phyloP scores from a whole-genome alignment of 129 eudicot genomes.

The Lactuca sativa region DNA sequence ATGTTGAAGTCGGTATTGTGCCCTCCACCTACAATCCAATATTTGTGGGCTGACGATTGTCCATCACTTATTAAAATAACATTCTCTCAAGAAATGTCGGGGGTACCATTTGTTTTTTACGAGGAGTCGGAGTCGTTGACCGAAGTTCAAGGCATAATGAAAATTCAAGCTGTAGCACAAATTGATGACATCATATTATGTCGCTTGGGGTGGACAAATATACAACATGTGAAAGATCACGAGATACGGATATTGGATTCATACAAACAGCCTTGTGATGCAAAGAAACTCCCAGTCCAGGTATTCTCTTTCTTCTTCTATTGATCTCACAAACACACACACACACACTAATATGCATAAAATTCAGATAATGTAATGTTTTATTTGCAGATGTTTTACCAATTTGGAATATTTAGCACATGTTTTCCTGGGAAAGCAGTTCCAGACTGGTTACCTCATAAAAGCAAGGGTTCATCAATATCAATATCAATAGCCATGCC shows the following conservation, averaged over 20 bases:
- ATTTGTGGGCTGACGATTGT: background rate
- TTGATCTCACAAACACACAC: background rate
- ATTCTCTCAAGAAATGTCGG: constrained; percentile 12
- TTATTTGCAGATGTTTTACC: constrained; percentile 1
- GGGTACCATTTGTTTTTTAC: background rate
- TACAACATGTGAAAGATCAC: background rate
- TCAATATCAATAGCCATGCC: constrained; percentile 14
- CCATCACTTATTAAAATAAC: constrained; percentile 3
- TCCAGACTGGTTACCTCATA: constrained; percentile 16
- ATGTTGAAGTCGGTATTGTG: constrained; percentile 13
- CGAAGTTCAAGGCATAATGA: constrained; percentile 26
- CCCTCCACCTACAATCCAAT: constrained; percentile 9
- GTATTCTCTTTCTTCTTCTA: too few species aligned
- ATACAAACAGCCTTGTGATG: background rate
- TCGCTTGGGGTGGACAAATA: constrained; percentile 18
- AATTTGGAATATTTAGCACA: constrained; percentile 32
- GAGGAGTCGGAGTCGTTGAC: background rate
- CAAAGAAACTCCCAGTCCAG: background rate
- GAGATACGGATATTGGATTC: background rate
- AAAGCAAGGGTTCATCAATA: background rate
- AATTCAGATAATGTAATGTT: background rate
- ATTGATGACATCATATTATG: constrained; percentile 8
- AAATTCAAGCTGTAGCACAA: constrained; percentile 1
- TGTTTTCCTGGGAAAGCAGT: constrained; percentile 26
- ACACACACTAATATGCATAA: background rate